Evolutionary conservation across 306 rosid genomes (phyloP), one percentile per base, ranked within the genome.

Genomic region (Citrullus mucosospermus): DNA sequence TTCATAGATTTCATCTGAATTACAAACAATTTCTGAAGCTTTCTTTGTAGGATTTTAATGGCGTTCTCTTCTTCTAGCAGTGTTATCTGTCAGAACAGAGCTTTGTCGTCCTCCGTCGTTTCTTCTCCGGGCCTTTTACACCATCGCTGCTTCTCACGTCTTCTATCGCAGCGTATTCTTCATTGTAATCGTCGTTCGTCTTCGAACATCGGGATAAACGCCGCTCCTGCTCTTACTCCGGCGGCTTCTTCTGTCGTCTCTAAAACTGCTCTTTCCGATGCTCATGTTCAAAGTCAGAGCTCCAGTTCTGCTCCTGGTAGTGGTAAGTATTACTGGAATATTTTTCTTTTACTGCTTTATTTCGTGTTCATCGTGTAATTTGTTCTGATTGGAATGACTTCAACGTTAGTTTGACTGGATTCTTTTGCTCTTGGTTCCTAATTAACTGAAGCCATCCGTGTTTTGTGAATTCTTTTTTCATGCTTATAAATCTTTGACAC

Each of bases 1-100:
- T 58, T 20, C 56, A 1, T 12, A n/a, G 17, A 18, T 36, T 76
- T 56, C 62, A 38, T 55, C 50, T 39, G 34, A 76, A 36, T 56
- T 16, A 17, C 20, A 16, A 51, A 2, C 61, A 15, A 17, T 32
- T 53, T 16, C 28, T 28, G 18, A 18, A 36, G 54, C 59, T 65
- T 59, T 69, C 6, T 55, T 56, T 80, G 3, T 20, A 4, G 20
- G 58, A 78, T 78, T 78, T 53, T 28, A 48, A 80, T 85, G 88
- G 83, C 87, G 36, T 68, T 83, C 61, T 80, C 87, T 83, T 62
- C 88, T 83, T 57, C 81, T 28, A 79, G 79, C 50, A 46, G 81
- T 75, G 34, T 82, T 57, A 76, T 78, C 44, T 82, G 74, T 39
- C 85, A 80, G 48, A 84, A 84, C 73, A 82, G 79, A 75, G 84